Evolutionary conservation across 352 stramenopile species (phyloP), one percentile per base, ranked within the genome.

Genomic region (Thraustotheca clavata): DNA sequence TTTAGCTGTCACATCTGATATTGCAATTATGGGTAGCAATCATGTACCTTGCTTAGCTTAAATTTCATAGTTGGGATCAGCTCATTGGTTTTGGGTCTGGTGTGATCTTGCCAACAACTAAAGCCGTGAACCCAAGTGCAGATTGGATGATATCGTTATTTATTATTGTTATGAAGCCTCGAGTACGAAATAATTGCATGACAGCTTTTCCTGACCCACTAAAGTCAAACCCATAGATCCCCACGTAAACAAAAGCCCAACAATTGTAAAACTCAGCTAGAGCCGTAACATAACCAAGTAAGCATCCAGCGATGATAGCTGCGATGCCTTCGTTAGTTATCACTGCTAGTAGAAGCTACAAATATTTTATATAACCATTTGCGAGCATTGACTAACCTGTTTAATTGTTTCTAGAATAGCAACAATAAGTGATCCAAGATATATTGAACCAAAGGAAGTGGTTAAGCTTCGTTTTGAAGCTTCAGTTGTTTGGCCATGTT

Each of bases 371-470:
- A 9, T 14, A 3, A 2, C n/a, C n/a, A n/a, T 36, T 73, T 75
- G 31, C 71, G 79, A 7, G 46, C 71, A 39, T 52, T 49, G 40
- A 83, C 14, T 26, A 3, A 84, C 61, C 33, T 81, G 76, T 31
- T 74, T 71, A 31, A 90, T 78, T 7, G 76, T 79, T 61, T 88
- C 71, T n/a, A 91, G 69, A 59, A 89, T 77, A 27, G 79, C 79
- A 9, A 89, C 79, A 40, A 89, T 77, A 26, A 91, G 72, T 27
- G 79, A 88, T 12, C 81, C 81, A 59, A 91, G 84, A 72, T 74
- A 95, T 55, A 97, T 96, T 33, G 76, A 89, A 47, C 88, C 89
- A 41, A 95, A 89, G 36, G 85, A 86, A n/a, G 81, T 77, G 32
- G 87, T 96, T 11, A 81, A 74, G 20, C 82, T 76, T 31, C 86